Evolutionary conservation across 176 grass and related monocot species (phyloP).

Genomic region (Thinopyrum elongatum): DNA sequence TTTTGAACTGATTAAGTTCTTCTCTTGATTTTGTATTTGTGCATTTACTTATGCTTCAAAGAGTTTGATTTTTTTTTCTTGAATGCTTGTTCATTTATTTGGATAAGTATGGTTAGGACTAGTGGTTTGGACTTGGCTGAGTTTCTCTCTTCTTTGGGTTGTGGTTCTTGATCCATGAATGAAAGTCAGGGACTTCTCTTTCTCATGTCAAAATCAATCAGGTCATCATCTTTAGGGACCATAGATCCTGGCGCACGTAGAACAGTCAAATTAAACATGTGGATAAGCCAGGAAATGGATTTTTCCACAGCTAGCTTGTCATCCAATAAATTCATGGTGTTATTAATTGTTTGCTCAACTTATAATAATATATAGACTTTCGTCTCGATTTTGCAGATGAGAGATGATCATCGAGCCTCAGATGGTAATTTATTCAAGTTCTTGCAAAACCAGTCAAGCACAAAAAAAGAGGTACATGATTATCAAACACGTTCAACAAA

Average conservation of each 20-base stretch:
- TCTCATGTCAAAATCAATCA: slow-evolving; percentile 27
- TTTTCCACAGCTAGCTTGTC: background rate
- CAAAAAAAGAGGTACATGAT: slow-evolving; percentile 23
- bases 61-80: background rate
- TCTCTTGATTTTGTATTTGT: background rate
- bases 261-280: background rate
- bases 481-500: background rate
- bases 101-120: background rate
- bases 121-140: background rate
- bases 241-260: background rate
- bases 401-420: background rate
- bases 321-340: background rate
- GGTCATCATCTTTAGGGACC: slow-evolving; percentile 3
- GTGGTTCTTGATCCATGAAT: slow-evolving; percentile 2
- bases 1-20: slow-evolving; percentile 12
- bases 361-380: background rate
- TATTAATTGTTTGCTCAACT: too few relatives aligned
- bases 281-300: slow-evolving; percentile 2
- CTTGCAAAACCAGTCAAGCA: slow-evolving; percentile 18
- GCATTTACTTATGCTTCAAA: background rate
- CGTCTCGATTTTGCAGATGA: slow-evolving; percentile 11
- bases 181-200: background rate
- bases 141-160: background rate
- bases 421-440: slow-evolving; percentile 29
- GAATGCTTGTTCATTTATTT: background rate